A percentile compares a stretch with the other conserved stretches of the same genome.
phyloP scores from a whole-genome alignment of 1,139 yeast species.

The Hyphopichia buzzinii region DNA sequence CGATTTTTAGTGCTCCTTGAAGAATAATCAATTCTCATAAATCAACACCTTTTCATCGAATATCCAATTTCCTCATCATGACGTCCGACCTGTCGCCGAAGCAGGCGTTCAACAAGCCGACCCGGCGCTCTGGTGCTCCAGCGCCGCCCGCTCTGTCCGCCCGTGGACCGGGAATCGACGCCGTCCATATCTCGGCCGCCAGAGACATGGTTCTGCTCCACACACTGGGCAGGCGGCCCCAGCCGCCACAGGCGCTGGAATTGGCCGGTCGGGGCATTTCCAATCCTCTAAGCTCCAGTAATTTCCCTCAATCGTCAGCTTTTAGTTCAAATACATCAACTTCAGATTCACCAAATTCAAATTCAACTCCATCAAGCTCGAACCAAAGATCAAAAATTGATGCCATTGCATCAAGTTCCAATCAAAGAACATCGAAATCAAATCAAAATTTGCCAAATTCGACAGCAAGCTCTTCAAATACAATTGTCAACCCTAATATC shows the following conservation, averaged over 20 bases:
- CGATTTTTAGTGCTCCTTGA: too few species aligned
- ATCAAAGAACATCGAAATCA: neutral
- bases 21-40: too few species aligned
- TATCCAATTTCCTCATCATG: too few species aligned
- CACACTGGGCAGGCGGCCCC: slow-evolving; percentile 36
- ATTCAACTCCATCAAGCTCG: neutral
- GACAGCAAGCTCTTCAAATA: neutral
- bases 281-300: neutral
- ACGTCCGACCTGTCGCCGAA: neutral
- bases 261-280: neutral
- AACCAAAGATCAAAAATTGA: neutral
- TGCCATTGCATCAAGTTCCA: neutral
- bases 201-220: slow-evolving; percentile 56
- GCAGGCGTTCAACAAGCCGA: neutral
- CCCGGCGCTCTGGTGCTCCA: neutral
- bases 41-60: too few species aligned
- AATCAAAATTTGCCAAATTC: neutral
- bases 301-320: neutral
- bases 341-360: neutral
- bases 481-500: neutral
- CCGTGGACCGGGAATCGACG: slow-evolving; percentile 40
- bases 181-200: slow-evolving; percentile 60
- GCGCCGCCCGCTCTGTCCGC: neutral
- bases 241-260: slow-evolving; percentile 5
- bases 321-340: neutral